Conservation (phyloP, 2,329 filamentous ascomycete genomes). For the Cercospora sp. region DNA sequence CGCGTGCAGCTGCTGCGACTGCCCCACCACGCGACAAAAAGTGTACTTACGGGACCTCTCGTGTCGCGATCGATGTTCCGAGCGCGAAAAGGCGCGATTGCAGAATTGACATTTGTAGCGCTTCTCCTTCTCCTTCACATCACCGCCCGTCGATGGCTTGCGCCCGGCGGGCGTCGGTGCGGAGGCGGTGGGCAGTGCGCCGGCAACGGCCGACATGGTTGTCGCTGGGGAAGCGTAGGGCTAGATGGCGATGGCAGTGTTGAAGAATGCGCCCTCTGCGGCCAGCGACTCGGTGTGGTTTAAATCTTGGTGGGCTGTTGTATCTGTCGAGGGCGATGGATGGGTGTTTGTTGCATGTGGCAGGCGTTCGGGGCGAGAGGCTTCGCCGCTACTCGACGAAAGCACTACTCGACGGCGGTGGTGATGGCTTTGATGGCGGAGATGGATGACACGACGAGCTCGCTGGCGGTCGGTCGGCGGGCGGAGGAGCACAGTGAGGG, state of each 20-base stretch:
- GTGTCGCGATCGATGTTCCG: constrained; percentile 94
- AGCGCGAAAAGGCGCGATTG: constrained; percentile 84
- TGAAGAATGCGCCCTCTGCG: constrained; percentile 20
- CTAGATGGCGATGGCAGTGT: constrained; percentile 14
- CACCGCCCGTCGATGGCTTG: constrained; percentile 29
- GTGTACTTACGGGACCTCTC: constrained; percentile 90
- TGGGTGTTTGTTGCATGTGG: constrained; percentile 5
- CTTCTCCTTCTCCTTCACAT: constrained; percentile 62
- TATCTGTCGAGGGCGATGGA: constrained; percentile 8
- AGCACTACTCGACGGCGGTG: constrained; percentile 1
- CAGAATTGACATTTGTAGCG: constrained; percentile 85
- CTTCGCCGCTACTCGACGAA: not conserved
- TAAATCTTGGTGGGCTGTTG: constrained; percentile 26
- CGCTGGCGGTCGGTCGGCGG: not conserved
- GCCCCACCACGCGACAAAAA: constrained; percentile 20
- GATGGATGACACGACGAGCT: not conserved
- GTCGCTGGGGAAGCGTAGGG: constrained; percentile 13
- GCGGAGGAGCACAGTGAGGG: not conserved
- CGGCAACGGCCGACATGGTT: constrained; percentile 66
- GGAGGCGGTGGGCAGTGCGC: constrained; percentile 53
- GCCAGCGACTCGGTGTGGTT: constrained; percentile 29
- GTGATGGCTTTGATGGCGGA: not conserved
- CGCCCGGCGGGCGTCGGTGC: constrained; percentile 62
- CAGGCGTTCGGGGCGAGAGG: not conserved
- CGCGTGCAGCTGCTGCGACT: constrained; percentile 21